A percentile compares a stretch with the other conserved stretches of the same genome.
phyloP scores from a whole-genome alignment of 352 stramenopile species.

The Phytophthora colocasiae region DNA sequence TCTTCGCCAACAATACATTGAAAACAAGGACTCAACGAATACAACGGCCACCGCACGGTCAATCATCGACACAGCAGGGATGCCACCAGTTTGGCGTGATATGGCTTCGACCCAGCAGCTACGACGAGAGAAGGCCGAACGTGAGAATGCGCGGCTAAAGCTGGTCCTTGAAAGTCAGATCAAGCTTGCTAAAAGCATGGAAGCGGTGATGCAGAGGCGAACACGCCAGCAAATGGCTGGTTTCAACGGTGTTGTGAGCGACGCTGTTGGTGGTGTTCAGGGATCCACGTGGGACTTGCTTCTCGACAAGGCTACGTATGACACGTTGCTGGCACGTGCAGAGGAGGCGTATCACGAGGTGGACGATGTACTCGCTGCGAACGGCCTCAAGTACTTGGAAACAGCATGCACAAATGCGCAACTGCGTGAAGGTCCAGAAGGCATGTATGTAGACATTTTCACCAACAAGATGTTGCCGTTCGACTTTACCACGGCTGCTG shows the following conservation, averaged over 20 bases:
- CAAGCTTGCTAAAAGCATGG: conserved; percentile 57
- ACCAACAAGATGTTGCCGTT: conserved; percentile 61
- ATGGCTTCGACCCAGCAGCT: conserved; percentile 41
- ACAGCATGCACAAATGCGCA: conserved; percentile 42
- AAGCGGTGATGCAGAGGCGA: conserved; percentile 44
- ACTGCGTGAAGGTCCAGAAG: conserved; percentile 44
- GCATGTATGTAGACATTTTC: conserved; percentile 53
- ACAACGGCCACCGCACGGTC: conserved; percentile 6
- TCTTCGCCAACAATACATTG: conserved; percentile 36
- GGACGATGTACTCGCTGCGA: conserved; percentile 44
- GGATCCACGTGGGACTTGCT: conserved; percentile 41
- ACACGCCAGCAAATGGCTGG: conserved; percentile 41
- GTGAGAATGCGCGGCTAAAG: conserved; percentile 59
- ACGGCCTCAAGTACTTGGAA: conserved; percentile 46
- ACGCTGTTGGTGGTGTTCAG: conserved; percentile 15
- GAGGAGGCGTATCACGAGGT: conserved; percentile 46
- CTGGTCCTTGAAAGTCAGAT: conserved; percentile 54
- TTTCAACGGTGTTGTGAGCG: conserved; percentile 36
- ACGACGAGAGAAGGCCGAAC: conserved; percentile 45
- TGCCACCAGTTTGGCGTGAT: conserved; percentile 44
- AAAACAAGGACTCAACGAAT: conserved; percentile 26
- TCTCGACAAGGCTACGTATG: conserved; percentile 45
- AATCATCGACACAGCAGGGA: conserved; percentile 19
- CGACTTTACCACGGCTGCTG: conserved; percentile 43
- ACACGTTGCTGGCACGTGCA: conserved; percentile 37